Evolutionary conservation across 2,329 filamentous ascomycete species (phyloP).

Genomic region (Hirsutella minnesotensis): DNA sequence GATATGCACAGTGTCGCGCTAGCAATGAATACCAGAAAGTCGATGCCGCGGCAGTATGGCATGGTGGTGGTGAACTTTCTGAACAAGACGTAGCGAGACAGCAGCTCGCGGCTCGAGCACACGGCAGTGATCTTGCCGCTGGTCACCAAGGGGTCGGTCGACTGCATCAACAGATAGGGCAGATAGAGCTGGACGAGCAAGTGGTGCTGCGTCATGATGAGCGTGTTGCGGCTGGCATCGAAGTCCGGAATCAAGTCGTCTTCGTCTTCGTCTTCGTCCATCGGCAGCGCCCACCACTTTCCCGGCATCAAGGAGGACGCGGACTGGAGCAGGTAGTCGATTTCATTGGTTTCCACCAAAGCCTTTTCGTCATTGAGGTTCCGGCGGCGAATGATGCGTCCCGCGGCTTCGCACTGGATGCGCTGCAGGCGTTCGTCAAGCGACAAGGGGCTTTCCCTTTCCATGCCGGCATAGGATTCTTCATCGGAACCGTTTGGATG

Average conservation of each 20-base stretch:
- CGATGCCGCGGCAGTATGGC: conserved; percentile 20
- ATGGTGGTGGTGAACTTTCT: conserved; percentile 17
- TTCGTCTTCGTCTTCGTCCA: background rate
- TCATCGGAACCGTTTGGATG: background rate
- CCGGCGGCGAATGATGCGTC: conserved; percentile 9
- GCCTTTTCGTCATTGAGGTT: background rate
- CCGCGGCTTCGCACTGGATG: background rate
- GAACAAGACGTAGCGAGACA: conserved; percentile 19
- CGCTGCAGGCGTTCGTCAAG: background rate
- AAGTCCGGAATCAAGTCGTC: background rate
- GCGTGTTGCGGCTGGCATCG: conserved; percentile 21
- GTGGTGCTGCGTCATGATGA: conserved; percentile 17
- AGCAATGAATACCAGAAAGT: conserved; percentile 26
- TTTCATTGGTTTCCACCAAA: background rate
- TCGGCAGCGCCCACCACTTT: background rate
- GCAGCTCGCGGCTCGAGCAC: background rate
- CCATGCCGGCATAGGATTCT: background rate
- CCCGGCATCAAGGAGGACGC: background rate
- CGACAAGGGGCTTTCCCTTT: no score
- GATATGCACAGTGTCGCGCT: conserved; percentile 24
- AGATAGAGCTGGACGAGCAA: conserved; percentile 27
- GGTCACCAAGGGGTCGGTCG: conserved; percentile 2
- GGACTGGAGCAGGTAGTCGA: background rate
- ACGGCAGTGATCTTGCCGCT: background rate
- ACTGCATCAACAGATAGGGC: conserved; percentile 22